phyloP scores from a whole-genome alignment of 306 rosid species.

The Quercus suber region DNA sequence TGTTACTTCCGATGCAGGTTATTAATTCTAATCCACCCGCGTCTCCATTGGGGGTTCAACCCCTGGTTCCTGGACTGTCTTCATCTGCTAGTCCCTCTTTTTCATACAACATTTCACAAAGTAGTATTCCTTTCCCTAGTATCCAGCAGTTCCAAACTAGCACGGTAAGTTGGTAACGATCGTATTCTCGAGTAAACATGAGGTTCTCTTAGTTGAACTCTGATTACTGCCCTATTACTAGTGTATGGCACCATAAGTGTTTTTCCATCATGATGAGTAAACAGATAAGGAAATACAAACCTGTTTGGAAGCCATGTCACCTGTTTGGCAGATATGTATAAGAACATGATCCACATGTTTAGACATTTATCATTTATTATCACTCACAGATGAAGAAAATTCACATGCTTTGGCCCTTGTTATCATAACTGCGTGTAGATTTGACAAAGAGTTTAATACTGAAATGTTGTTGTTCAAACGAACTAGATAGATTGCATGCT shows the following conservation, averaged over 20 bases:
- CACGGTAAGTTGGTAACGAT: conserved; percentile 27
- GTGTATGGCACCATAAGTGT: neutral
- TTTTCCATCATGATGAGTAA: neutral
- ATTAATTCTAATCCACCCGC: conserved; percentile 23
- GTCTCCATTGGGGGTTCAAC: conserved; percentile 39
- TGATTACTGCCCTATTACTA: neutral
- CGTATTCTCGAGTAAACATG: neutral
- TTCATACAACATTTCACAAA: conserved; percentile 42
- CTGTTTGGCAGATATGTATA: no score
- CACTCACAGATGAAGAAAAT: neutral
- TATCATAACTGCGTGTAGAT: neutral
- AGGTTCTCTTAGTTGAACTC: neutral
- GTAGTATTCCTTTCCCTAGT: conserved; percentile 24
- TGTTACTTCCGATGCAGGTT: conserved; percentile 27
- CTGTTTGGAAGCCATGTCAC: neutral
- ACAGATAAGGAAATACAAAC: neutral
- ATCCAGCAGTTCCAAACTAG: conserved; percentile 39
- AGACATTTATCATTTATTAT: no score
- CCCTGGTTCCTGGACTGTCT: conserved; percentile 36
- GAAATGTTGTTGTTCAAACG: neutral
- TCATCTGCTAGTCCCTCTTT: conserved; percentile 42
- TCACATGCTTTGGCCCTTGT: neutral
- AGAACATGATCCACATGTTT: no score
- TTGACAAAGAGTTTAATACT: neutral
- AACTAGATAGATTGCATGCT: neutral